Conservation (phyloP, 257 asterid genomes). For the Solanum lycopersicoides region DNA sequence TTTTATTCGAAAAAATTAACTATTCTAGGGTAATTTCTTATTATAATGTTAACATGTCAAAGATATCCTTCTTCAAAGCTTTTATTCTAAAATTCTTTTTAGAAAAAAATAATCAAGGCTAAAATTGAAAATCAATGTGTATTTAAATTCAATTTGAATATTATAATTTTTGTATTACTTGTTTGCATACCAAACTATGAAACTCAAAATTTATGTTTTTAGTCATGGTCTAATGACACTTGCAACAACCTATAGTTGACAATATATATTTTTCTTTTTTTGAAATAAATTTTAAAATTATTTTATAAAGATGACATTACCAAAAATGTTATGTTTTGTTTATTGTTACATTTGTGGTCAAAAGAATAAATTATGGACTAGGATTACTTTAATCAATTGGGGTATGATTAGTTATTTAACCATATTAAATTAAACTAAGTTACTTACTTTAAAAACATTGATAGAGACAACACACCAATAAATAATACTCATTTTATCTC, state of each 20-base stretch:
- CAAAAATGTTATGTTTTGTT: not conserved
- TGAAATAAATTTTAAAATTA: not conserved
- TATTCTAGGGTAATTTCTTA: not conserved
- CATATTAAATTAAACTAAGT: not conserved
- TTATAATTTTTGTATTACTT: not conserved
- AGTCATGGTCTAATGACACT: not conserved
- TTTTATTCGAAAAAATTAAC: not conserved
- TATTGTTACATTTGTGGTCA: not conserved
- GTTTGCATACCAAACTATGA: not conserved
- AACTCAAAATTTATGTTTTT: not conserved
- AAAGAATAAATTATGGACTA: not conserved
- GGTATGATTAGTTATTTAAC: not conserved
- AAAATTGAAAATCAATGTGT: not conserved
- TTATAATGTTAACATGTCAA: not conserved
- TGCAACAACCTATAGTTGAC: not conserved
- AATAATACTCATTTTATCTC: not conserved
- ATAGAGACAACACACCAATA: not conserved
- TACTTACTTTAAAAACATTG: not conserved
- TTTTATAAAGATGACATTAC: not conserved
- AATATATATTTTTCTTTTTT: not conserved
- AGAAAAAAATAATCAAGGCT: not conserved
- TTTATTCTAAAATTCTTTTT: not conserved
- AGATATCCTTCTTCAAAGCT: not conserved
- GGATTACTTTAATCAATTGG: not conserved
- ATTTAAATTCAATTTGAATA: not conserved